Evolutionary conservation across 2,329 filamentous ascomycete genomes (phyloP), one percentile per base, ranked within the genome.

Genomic region (Pyricularia pennisetigena): DNA sequence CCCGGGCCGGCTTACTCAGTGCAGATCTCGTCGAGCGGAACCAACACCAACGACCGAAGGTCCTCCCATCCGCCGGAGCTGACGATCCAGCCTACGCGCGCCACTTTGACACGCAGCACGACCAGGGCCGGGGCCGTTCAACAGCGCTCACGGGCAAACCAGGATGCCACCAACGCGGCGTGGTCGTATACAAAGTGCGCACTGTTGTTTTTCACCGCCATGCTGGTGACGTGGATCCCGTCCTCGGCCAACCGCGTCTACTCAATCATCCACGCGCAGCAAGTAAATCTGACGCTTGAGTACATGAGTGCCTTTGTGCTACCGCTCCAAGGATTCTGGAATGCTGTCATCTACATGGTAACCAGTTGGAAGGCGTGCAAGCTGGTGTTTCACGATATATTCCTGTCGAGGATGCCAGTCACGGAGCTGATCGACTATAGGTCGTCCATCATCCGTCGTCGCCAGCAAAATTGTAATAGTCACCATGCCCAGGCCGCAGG

Each of bases 311-410:
- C 90, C 0, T 83, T 92, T 59, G 91, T 95, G 0, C 82, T 96
- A 9, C 92, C 92, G 0, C 82, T 93, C 0, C 92, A 96, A 75
- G 92, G 92, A 0, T 91, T 94, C 73, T 95, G 92, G 91, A 96
- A 96, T 75, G 86, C 88, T 23, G 77, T 91, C 69, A 92, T 96
- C 72, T 96, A 95, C 77, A 78, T 87, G 20, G 83, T 86, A 12
- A 92, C 90, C 0, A 92, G 89, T 6, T 86, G 87, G 82, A 78
- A 84, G 66, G 88, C 88, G 0, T 88, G 87, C 74, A 83, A 83
- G 74, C 77, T 78, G 35, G 76, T 87, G 30, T 78, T 76, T 67
- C 72, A 73, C 10, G 80, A 82, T 64, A 68, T 82, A 69, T 72
- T 64, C 72, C 75, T 32, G 35, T 30, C 65, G 14, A 41, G 65